Evolutionary conservation across 1,284 basidiomycete species (phyloP).

Genomic region (Coniferiporia weirii): DNA sequence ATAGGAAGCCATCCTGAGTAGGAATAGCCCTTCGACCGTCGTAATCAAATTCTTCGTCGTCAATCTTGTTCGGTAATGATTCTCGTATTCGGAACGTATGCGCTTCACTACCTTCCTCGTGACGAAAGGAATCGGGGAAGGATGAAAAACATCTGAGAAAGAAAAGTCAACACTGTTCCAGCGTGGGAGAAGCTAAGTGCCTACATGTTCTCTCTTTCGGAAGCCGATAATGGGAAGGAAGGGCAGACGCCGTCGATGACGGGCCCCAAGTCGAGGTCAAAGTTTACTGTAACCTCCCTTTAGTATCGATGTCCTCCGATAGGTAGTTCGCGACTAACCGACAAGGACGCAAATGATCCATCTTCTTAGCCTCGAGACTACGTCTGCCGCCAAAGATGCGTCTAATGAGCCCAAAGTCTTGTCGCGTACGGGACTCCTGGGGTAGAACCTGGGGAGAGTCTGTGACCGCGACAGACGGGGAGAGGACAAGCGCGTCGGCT

Average conservation of each 20-base stretch:
- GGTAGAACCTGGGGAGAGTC: conserved; percentile 31
- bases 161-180: conserved; percentile 16
- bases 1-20: conserved; percentile 64
- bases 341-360: conserved; percentile 81
- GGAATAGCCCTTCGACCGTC: conserved; percentile 29
- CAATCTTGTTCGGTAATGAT: conserved; percentile 23
- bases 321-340: conserved; percentile 37
- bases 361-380: conserved; percentile 49
- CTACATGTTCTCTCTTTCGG: conserved; percentile 81
- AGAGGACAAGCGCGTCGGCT: conserved; percentile 18
- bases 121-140: conserved; percentile 87
- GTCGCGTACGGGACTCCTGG: conserved; percentile 11
- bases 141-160: conserved; percentile 80
- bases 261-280: conserved; percentile 85
- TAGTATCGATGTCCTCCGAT: conserved; percentile 4
- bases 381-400: conserved; percentile 38
- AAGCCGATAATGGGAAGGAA: conserved; percentile 52
- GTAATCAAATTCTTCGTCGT: conserved; percentile 21
- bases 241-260: conserved; percentile 73
- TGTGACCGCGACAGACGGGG: conserved; percentile 32
- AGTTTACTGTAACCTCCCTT: conserved; percentile 56
- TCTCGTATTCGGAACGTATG: conserved; percentile 73
- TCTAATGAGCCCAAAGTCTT: conserved; percentile 18
- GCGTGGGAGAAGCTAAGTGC: conserved; percentile 24
- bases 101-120: conserved; percentile 66